Evolutionary conservation across 1,284 basidiomycete genomes (phyloP).

Genomic region (Jaminaea rosea): DNA sequence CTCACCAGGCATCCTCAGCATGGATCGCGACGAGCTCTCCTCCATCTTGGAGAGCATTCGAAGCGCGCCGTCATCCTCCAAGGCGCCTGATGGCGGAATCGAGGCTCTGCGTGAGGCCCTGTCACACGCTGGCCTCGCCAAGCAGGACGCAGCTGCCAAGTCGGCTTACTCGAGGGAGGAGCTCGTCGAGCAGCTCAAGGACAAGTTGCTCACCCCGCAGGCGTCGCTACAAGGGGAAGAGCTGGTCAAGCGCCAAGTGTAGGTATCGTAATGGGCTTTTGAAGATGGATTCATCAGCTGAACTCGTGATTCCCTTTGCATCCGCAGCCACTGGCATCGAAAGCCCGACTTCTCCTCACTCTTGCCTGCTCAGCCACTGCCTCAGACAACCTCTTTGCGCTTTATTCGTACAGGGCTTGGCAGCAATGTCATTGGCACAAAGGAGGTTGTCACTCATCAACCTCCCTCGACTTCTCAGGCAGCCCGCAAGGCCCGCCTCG

Average conservation of each 20-base stretch:
- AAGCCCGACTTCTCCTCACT: conserved; percentile 1
- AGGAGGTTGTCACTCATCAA: conserved; percentile 9
- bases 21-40: too few relatives aligned
- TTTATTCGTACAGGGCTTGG: conserved; percentile 43
- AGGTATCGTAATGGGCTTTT: background rate
- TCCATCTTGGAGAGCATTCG: background rate
- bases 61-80: background rate
- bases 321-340: conserved; percentile 4
- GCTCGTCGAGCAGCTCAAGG: background rate
- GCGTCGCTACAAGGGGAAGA: background rate
- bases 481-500: conserved; percentile 13
- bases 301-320: background rate
- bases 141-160: too few relatives aligned
- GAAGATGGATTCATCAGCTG: background rate
- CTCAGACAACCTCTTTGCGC: conserved; percentile 20
- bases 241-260: background rate
- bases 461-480: conserved; percentile 21
- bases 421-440: conserved; percentile 32
- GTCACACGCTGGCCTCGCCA: background rate
- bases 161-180: background rate
- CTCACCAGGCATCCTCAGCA: too few relatives aligned
- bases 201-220: background rate
- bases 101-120: too few relatives aligned
- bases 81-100: background rate
- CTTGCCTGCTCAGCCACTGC: background rate